These are phyloP conservation scores for Parafenestella ontariensis DNA, from an alignment of 2,329 filamentous ascomycete species.

Conservation along the genomic window DNA sequence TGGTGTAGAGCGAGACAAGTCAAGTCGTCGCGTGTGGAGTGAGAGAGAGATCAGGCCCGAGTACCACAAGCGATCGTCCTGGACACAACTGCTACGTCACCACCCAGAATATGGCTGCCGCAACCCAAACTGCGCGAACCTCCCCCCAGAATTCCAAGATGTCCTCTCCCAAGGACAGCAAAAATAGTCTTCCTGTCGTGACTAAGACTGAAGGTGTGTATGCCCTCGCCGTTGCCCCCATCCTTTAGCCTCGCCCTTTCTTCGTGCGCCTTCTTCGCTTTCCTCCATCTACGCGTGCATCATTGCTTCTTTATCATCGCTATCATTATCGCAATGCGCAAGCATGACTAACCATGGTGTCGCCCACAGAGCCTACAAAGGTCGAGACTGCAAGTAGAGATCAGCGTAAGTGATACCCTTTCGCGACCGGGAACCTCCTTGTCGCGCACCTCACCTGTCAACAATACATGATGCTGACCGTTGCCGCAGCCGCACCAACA, in stretches of 20 bases:
- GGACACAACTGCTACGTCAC: conserved; percentile 45
- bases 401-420: conserved; percentile 31
- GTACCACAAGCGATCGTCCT: conserved; percentile 39
- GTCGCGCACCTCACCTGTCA: conserved; percentile 4
- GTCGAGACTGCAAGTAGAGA: conserved; percentile 29
- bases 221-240: conserved; percentile 2
- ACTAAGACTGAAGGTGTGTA: conserved; percentile 48
- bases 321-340: conserved; percentile 8
- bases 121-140: conserved; percentile 43
- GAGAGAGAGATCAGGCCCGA: conserved; percentile 28
- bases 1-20: conserved; percentile 20
- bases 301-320: conserved; percentile 18
- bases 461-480: conserved; percentile 28
- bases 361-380: conserved; percentile 33
- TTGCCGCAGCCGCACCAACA: conserved; percentile 23
- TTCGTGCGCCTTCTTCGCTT: background rate
- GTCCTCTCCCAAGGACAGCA: conserved; percentile 49
- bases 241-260: conserved; percentile 3
- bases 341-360: conserved; percentile 27
- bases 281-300: conserved; percentile 17
- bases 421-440: conserved; percentile 6
- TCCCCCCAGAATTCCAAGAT: conserved; percentile 48
- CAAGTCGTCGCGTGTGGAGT: conserved; percentile 13
- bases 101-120: conserved; percentile 44
- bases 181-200: conserved; percentile 40